Evolutionary conservation across 768 basidiomycete species (phyloP).

Genomic region (Mrakia gelida): DNA sequence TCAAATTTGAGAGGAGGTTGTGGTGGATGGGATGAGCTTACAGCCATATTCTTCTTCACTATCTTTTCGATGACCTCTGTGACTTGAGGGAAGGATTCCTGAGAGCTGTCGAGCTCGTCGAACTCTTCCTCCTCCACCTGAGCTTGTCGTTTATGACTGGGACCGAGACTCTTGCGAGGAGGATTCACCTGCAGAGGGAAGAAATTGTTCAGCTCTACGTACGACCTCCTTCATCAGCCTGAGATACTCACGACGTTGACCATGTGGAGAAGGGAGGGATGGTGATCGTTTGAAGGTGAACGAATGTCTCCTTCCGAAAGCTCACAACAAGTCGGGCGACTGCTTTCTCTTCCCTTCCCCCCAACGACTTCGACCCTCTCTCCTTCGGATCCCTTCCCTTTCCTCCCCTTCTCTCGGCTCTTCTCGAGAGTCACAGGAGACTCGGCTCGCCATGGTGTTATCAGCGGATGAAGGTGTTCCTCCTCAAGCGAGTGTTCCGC

Average conservation of each 20-base stretch:
- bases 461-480: not conserved
- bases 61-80: not conserved
- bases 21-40: not conserved
- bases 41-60: not conserved
- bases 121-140: not conserved
- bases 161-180: conserved; percentile 1
- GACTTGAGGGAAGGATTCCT: not conserved
- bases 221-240: not conserved
- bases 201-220: not conserved
- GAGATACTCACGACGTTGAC: not conserved
- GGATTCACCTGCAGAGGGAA: not conserved
- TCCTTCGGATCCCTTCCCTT: not conserved
- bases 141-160: not conserved
- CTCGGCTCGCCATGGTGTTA: not conserved
- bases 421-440: not conserved
- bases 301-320: not conserved
- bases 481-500: not conserved
- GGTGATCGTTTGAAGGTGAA: not conserved
- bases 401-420: not conserved
- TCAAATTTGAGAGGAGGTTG: not conserved
- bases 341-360: not conserved
- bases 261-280: not conserved
- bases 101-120: not conserved
- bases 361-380: not conserved
- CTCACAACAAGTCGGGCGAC: not conserved